phyloP scores from a whole-genome alignment of 768 basidiomycete species.

The Podaxis sp. region DNA sequence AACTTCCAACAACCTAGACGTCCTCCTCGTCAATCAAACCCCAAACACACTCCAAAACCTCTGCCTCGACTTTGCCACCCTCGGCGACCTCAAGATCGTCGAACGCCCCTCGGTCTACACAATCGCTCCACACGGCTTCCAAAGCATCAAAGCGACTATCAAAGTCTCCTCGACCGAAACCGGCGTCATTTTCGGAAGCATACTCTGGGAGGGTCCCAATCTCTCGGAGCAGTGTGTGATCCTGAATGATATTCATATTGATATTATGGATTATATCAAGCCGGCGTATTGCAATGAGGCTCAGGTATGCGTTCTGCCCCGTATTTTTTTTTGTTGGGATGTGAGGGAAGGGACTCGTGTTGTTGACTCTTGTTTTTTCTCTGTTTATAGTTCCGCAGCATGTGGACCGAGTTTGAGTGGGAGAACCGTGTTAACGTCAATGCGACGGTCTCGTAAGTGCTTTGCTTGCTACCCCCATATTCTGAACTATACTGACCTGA shows the following conservation, averaged over 20 bases:
- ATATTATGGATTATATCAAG: slow-evolving; percentile 98
- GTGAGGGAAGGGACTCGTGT: background rate
- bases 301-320: slow-evolving; percentile 49
- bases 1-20: slow-evolving; percentile 50
- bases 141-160: slow-evolving; percentile 97
- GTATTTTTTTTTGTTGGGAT: background rate
- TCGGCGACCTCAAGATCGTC: slow-evolving; percentile 95
- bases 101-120: slow-evolving; percentile 95
- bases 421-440: slow-evolving; percentile 98
- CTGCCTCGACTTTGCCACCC: slow-evolving; percentile 94
- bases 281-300: slow-evolving; percentile 95
- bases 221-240: slow-evolving; percentile 91
- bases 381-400: slow-evolving; percentile 78
- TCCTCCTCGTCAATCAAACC: slow-evolving; percentile 96
- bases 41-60: slow-evolving; percentile 93
- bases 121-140: slow-evolving; percentile 95
- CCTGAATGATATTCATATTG: slow-evolving; percentile 95
- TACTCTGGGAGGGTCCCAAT: slow-evolving; percentile 91
- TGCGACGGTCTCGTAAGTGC: slow-evolving; percentile 73
- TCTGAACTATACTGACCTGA: slow-evolving; percentile 1
- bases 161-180: slow-evolving; percentile 99
- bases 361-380: background rate
- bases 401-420: slow-evolving; percentile 99
- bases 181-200: slow-evolving; percentile 97
- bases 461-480: slow-evolving; percentile 5